Base-by-base conservation (phyloP, 306 rosid genomes). In the Potentilla sterilis region DNA sequence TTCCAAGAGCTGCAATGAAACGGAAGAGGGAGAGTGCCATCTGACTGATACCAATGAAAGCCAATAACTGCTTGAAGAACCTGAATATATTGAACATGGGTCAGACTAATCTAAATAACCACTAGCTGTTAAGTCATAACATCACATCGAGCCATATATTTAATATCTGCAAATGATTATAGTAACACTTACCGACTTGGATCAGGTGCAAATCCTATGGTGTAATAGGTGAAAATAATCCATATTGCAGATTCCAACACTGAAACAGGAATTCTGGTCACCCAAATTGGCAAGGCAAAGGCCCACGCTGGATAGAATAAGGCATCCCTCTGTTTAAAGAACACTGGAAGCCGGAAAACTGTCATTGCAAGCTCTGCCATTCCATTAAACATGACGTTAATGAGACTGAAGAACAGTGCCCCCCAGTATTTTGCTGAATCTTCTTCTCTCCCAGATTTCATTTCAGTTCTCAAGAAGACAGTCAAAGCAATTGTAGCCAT, bases 21-120 rank as follows among this genome's bases (percentile, higher is more conserved):
- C 87, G 87, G 49, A 87, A 90, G 66, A 87, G 65, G 38, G 84
- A 87, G 48, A 87, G 83, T 32, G 92, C 96, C 96, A 88, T 90
- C 83, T 87, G 90, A 79, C 88, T 90, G 57, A 85, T 46, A 57
- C 88, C 79, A 54, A 90, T 82, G 41, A 84, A 75, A 52, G 87
- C 12, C 67, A 90, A 7, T 15, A 88, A 58, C 34, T 87, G 88
- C 80, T 84, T 90, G 61, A 87, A 82, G 74, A 88, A 88, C 91
- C 93, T 88, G 82, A 16, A 75, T 51, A 61, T 16, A 71, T 43
- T 15, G 46, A 41, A 24, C 58, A 58, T 18, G 15, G 14, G 72
- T 71, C 41, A 76, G 67, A 52, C 32, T 15, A 41, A 3, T 3
- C 34, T 11, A 37, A 48, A n/a, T 12, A 3, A 19, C 16, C 19